Evolutionary conservation across 1,284 basidiomycete species (phyloP), one percentile per base, ranked within the genome.

Genomic region (Irpex rosettiformis): DNA sequence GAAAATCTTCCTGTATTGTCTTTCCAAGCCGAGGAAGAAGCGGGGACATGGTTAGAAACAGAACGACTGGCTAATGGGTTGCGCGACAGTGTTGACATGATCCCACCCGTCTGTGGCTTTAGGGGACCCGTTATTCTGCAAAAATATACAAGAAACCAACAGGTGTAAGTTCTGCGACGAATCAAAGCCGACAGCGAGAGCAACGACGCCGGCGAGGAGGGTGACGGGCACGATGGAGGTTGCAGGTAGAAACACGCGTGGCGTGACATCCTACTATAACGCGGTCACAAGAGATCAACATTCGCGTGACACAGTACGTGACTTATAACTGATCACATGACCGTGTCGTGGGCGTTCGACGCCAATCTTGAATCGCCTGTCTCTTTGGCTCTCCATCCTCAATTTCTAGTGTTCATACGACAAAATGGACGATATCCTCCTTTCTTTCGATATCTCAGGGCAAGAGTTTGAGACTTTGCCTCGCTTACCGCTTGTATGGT

Each of bases 1-100:
- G 57, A 62, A 7, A 72, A 64, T 57, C 62, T 69, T 51, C 60
- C 58, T 6, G 57, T 47, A 3, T 57, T 58, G 7, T 59, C 57
- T 48, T 66, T 66, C 40, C 22, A 57, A 6, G 58, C 43, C 18
- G 60, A n/a, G n/a, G 53, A 42, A 7, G 58, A 54, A 10, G 53
- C 57, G 16, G 61, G 33, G 29, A 54, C 16, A 18, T 58, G 60
- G 57, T 59, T 55, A n/a, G 58, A 30, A 25, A 52, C 54, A 4
- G 57, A 48, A 25, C 48, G 55, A 37, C 54, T 58, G 8, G 60
- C 28, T 11, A 61, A 43, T 40, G 58, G 58, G 33, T 59, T 59
- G 24, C 61, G 61, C 6, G 55, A 52, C 37, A 60, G 24, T 2
- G 61, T 52, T 5, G 61, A 45, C 57, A 57, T 62, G 56, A 16